A percentile compares a stretch with the other conserved stretches of the same genome.
Conservation (phyloP, 345 rosid species). For the Euphorbia tirucalli region DNA sequence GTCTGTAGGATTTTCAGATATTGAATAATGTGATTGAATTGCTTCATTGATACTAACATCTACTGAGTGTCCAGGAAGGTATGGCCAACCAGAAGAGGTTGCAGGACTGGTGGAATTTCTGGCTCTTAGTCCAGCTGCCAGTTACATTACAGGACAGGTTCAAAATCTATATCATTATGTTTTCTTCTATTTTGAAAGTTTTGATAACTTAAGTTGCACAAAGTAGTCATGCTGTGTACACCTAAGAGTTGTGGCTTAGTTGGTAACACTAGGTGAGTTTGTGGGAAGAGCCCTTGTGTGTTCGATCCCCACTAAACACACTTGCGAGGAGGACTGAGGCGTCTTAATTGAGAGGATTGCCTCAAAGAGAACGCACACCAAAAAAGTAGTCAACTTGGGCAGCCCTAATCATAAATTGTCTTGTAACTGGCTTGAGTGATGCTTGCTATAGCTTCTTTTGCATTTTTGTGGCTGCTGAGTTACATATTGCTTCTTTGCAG, state of each 20-base stretch:
- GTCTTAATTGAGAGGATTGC: too few species aligned
- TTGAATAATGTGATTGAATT: constrained; percentile 1
- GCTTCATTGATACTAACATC: neutral
- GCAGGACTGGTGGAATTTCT: constrained; percentile 96
- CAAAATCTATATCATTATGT: too few species aligned
- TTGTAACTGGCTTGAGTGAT: too few species aligned
- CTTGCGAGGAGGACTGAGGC: too few species aligned
- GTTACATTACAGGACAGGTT: constrained; percentile 98
- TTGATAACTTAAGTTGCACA: neutral
- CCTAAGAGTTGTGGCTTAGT: neutral
- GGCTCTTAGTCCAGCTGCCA: constrained; percentile 85
- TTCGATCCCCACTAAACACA: too few species aligned
- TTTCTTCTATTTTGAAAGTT: constrained; percentile 1
- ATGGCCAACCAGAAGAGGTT: constrained; percentile 97
- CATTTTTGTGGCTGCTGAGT: constrained; percentile 1
- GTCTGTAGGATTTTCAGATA: neutral
- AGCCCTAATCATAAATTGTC: neutral
- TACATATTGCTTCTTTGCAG: constrained; percentile 43
- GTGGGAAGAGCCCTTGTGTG: too few species aligned
- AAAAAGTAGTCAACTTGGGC: neutral
- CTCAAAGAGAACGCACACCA: too few species aligned
- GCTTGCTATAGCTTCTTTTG: neutral
- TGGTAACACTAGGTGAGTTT: too few species aligned
- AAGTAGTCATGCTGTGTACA: neutral
- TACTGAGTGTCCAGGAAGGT: constrained; percentile 59